phyloP scores from a whole-genome alignment of 345 rosid species.

The Hevea brasiliensis region DNA sequence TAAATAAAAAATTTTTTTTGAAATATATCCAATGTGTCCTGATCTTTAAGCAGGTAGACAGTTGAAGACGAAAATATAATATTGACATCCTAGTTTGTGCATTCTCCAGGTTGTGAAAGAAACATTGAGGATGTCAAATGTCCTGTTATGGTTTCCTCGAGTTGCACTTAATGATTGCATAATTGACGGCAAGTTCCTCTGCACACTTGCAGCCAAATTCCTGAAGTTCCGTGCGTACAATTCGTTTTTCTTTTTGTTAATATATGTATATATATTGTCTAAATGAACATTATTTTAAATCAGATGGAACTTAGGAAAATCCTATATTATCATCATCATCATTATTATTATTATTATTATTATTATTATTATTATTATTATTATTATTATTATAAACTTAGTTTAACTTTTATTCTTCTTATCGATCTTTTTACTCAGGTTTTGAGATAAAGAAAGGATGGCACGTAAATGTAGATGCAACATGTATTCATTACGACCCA shows the following conservation, averaged over 20 bases:
- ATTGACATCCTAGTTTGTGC: neutral
- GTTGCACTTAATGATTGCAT: conserved; percentile 49
- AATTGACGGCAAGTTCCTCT: conserved; percentile 46
- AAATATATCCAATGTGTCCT: no score
- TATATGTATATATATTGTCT: no score
- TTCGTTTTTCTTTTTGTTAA: neutral
- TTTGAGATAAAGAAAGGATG: conserved; percentile 51
- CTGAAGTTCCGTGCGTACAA: neutral
- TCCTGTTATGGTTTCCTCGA: conserved; percentile 59
- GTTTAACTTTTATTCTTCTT: neutral
- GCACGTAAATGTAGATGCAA: conserved; percentile 54
- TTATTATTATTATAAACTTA: no score
- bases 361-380: no score
- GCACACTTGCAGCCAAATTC: no score
- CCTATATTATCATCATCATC: no score
- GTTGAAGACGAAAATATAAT: no score
- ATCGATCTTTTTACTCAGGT: conserved; percentile 35
- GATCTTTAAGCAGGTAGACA: no score
- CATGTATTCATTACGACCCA: conserved; percentile 51
- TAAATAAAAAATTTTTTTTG: no score
- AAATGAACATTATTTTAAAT: neutral
- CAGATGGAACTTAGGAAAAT: no score
- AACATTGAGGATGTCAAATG: conserved; percentile 63
- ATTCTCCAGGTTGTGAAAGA: conserved; percentile 56
- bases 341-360: no score